Conservation (phyloP, 2,329 filamentous ascomycete genomes). For the Hypoxylon sp. region DNA sequence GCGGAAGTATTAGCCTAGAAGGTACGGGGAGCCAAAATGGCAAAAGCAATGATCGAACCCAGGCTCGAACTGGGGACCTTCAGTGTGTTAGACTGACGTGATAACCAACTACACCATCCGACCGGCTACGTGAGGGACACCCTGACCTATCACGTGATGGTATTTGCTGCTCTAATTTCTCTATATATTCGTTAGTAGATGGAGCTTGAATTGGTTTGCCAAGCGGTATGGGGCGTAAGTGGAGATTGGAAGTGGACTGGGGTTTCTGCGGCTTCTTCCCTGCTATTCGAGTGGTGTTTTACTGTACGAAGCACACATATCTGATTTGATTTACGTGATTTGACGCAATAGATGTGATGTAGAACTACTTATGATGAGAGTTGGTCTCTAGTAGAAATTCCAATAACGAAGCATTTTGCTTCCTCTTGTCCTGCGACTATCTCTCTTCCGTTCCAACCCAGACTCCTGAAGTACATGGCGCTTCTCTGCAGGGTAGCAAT, state of each 20-base stretch:
- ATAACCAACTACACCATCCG: slow-evolving; percentile 61
- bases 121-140: slow-evolving; percentile 22
- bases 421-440: too few species aligned
- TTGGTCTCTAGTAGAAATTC: too few species aligned
- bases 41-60: slow-evolving; percentile 48
- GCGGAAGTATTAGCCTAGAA: not conserved
- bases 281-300: not conserved
- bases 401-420: not conserved
- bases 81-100: slow-evolving; percentile 63
- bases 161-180: not conserved
- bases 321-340: not conserved
- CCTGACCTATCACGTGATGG: not conserved
- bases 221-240: not conserved
- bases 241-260: not conserved
- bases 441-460: too few species aligned
- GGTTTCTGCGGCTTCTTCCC: not conserved
- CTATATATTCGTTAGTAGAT: not conserved
- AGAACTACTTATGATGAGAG: too few species aligned
- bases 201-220: not conserved
- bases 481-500: too few species aligned
- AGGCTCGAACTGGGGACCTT: slow-evolving; percentile 55
- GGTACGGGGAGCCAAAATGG: not conserved
- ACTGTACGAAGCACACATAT: not conserved
- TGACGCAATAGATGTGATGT: not conserved
- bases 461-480: too few species aligned